Base-by-base conservation (phyloP, 805 yeast species). In the Alloascoidea africana region DNA sequence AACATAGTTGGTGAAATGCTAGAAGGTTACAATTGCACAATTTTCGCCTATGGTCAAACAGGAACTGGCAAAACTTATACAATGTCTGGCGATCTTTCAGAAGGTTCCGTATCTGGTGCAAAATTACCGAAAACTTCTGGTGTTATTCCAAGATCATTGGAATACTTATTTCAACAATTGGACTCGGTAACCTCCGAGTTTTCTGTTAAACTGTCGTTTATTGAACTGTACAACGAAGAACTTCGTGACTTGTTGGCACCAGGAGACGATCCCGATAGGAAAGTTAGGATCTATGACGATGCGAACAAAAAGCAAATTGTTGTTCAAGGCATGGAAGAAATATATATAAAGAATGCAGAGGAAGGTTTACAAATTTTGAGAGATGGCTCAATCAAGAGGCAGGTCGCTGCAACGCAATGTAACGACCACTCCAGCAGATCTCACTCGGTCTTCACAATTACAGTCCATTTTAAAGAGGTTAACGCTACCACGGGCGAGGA, bases 31-130 rank as follows among this genome's bases (percentile, higher is more conserved):
- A 84, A 84, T 52, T 84, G 86, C 45, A 80, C 94, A 0, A 67
- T 84, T 18, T 64, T 85, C 45, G 94, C 91, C 0, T 86, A 86
- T 56, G 96, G 96, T 4, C 93, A 84, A 66, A 85, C 94, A 0
- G 91, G 94, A 1, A 81, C 94, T 0, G 94, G 94, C 17, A 85
- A 84, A 49, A 84, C 95, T 0, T 75, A 74, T 38, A 60, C 82
- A 8, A 74, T 75, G 91, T 73, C 78, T 4, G 91, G 93, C 4
- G 79, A 79, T 36, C 67, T 76, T 19, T 45, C 71, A 51, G 42
- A 23, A 23, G n/a, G n/a, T n/a, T 8, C 30, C n/a, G n/a, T 23
- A 8, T 8, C 30, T 23, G 30, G 30, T 23, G 30, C 8, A 23
- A 23, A n/a, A 23, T 8, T 23, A 8, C n/a, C 30, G 8, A 65